These are phyloP conservation scores for Discostella pseudostelligera DNA, from an alignment of 108 stramenopile genomes.

Conservation along the genomic window DNA sequence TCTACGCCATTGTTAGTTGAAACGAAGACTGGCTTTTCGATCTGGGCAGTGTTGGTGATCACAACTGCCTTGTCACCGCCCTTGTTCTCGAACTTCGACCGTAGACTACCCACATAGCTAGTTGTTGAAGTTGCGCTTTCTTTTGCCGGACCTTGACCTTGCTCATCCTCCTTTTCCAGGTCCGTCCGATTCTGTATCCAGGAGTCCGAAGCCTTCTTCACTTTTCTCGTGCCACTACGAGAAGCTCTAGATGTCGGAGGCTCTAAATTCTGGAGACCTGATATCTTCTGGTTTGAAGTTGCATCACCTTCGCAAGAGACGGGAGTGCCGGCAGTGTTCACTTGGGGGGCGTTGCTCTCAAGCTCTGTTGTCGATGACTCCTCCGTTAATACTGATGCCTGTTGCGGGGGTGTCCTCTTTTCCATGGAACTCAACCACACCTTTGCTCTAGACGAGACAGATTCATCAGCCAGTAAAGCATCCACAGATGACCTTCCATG, in stretches of 20 bases:
- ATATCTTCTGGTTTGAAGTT: conserved; percentile 2
- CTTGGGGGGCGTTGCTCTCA: conserved; percentile 18
- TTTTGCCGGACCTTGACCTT: neutral
- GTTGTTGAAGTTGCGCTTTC: neutral
- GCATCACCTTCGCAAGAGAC: neutral
- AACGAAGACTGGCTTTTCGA: neutral
- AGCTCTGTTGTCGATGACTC: conserved; percentile 13
- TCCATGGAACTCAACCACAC: conserved; percentile 35
- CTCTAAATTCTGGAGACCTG: conserved; percentile 20
- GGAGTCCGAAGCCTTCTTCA: conserved; percentile 3
- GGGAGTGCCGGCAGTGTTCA: neutral
- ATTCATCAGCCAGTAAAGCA: neutral
- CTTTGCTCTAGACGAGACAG: conserved; percentile 17
- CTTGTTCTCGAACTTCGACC: conserved; percentile 16
- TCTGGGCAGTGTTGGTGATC: too few relatives aligned
- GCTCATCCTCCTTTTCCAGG: conserved; percentile 2
- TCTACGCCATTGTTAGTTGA: neutral
- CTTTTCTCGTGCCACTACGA: conserved; percentile 14
- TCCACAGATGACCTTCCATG: neutral
- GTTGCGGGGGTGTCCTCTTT: conserved; percentile 5
- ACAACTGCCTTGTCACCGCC: neutral
- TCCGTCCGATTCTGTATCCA: conserved; percentile 6
- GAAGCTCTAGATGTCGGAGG: conserved; percentile 16
- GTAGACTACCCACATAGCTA: conserved; percentile 4
- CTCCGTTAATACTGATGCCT: conserved; percentile 1